phyloP scores from a whole-genome alignment of 2,329 filamentous ascomycete species.

The Colletotrichum godetiae region DNA sequence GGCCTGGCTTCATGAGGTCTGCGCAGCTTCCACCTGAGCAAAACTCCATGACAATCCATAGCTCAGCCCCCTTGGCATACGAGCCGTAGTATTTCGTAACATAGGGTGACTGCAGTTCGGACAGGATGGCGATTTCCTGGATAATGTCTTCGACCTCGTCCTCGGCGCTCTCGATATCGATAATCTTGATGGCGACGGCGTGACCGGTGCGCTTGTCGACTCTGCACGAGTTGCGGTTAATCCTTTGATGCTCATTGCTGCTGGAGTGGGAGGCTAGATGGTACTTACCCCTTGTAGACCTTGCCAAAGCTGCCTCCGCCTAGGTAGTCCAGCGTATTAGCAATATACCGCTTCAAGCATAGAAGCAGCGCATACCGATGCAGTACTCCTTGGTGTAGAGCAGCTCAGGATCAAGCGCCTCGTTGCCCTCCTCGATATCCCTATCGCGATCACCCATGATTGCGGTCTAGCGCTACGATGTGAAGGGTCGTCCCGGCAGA shows the following conservation, averaged over 20 bases:
- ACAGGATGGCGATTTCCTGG: constrained; percentile 97
- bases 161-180: constrained; percentile 98
- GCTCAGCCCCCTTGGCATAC: constrained; percentile 92
- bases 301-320: constrained; percentile 98
- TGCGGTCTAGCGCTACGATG: constrained; percentile 22
- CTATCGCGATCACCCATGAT: constrained; percentile 62
- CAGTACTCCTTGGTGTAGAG: constrained; percentile 94
- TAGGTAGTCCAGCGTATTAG: constrained; percentile 47
- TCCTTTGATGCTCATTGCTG: neutral
- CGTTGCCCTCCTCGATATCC: constrained; percentile 59
- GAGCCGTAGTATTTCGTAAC: constrained; percentile 99
- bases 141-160: constrained; percentile 99
- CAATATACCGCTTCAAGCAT: constrained; percentile 1
- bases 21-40: constrained; percentile 97
- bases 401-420: constrained; percentile 83
- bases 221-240: constrained; percentile 55
- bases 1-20: constrained; percentile 93
- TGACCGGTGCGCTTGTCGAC: constrained; percentile 94
- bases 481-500: neutral
- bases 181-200: constrained; percentile 97
- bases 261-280: neutral
- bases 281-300: constrained; percentile 90
- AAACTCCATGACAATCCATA: constrained; percentile 99
- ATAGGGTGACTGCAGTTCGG: constrained; percentile 93
- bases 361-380: constrained; percentile 70